Base-by-base conservation (phyloP, 2,329 filamentous ascomycete genomes). In the Pseudogymnoascus sp. region DNA sequence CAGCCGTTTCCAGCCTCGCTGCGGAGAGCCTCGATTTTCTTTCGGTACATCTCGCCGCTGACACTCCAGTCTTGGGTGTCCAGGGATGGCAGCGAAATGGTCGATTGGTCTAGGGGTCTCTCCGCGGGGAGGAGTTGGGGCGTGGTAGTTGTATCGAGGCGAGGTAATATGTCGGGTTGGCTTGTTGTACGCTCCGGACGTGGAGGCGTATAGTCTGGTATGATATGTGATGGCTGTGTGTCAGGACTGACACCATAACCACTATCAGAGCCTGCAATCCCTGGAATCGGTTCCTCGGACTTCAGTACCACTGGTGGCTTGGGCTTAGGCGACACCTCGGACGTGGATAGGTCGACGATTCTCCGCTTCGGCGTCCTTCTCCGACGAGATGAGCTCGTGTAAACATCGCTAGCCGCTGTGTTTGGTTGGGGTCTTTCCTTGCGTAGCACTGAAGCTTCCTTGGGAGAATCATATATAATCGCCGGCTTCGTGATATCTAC, bases 1-100 rank as follows among this genome's bases (percentile, higher is more conserved):
- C 96, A 99, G 39, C 87, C 89, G 69, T 87, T 91, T 34, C 93
- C 93, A 68, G 96, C 87, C 71, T 93, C 91, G 71, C 88, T 88
- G 66, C 92, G 88, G 62, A 97, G 78, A 2, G 89, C 86, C 75
- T 96, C 92, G 63, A 97, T 88, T 75, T 95, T 95, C 73, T 90
- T 90, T 64, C 89, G 86, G 75, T 96, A 97, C 6, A 90, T 79
- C 71, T 95, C 90, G 62, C 89, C 88, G 64, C 85, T 84, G 47
- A 84, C 77, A 65, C 86, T 85, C 83, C 87, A 90, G 64, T 88
- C 82, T 54, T 80, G 77, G 4, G 77, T 68, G 65, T 72, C 72
- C 65, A 67, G 69, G 3, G 64, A 65, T 5, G 67, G 66, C 12
- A 66, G 11, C 61, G 69, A 71, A 16, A 68, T 62, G 16, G 68